Conservation (phyloP, 2,329 filamentous ascomycete genomes). For the Xylariales sp. region DNA sequence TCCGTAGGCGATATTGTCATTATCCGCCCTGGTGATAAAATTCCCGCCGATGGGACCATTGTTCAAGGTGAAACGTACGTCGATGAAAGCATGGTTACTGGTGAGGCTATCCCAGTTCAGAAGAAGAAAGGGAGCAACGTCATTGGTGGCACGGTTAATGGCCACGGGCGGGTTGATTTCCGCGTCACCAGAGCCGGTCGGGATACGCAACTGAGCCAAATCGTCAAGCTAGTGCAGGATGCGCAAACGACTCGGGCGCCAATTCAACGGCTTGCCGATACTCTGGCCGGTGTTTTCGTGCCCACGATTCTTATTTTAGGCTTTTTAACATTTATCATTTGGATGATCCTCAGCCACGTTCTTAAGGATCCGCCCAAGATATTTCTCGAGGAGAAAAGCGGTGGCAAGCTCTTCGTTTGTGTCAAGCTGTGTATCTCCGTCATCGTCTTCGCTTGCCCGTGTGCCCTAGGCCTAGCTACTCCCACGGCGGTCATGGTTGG, state of each 20-base stretch:
- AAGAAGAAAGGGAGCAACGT: constrained; percentile 84
- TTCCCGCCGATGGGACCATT: constrained; percentile 90
- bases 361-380: constrained; percentile 87
- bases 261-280: constrained; percentile 92
- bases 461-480: constrained; percentile 93
- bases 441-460: constrained; percentile 97
- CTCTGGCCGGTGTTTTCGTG: constrained; percentile 92
- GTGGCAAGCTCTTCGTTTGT: constrained; percentile 95
- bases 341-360: constrained; percentile 95
- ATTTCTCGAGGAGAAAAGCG: constrained; percentile 82
- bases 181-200: constrained; percentile 91
- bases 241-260: constrained; percentile 94
- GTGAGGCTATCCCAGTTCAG: constrained; percentile 93
- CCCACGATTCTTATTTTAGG: constrained; percentile 89
- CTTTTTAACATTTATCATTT: constrained; percentile 83
- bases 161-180: constrained; percentile 90
- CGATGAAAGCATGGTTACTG: constrained; percentile 98
- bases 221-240: constrained; percentile 97
- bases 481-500: constrained; percentile 99
- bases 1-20: constrained; percentile 95
- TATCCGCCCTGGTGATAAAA: constrained; percentile 93
- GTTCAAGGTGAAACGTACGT: constrained; percentile 92
- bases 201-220: constrained; percentile 97
- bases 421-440: constrained; percentile 98
- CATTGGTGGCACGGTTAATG: constrained; percentile 96